A percentile compares a stretch with the other conserved stretches of the same genome.
Evolutionary conservation across 1,139 yeast genomes (phyloP).

Genomic region (Pichia sp.): DNA sequence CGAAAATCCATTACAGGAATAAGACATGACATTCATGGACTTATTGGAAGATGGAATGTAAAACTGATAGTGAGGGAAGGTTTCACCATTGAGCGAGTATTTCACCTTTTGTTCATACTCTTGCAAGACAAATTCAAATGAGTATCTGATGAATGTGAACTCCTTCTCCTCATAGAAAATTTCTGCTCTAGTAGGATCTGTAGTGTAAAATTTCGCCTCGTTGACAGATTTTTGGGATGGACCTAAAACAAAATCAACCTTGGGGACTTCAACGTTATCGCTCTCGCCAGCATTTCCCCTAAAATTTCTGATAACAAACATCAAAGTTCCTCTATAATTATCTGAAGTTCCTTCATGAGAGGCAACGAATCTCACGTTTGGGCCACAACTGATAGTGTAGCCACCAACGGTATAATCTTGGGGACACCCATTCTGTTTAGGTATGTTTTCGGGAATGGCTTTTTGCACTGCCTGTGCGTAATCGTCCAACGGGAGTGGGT

Average conservation of each 20-base stretch:
- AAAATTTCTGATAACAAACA: slow-evolving; percentile 44
- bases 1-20: slow-evolving; percentile 93
- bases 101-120: slow-evolving; percentile 51
- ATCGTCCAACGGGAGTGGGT: slow-evolving; percentile 20
- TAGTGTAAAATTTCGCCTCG: neutral
- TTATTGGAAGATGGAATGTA: slow-evolving; percentile 50
- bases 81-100: slow-evolving; percentile 46
- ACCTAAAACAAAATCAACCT: slow-evolving; percentile 7
- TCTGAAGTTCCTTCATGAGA: slow-evolving; percentile 40
- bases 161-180: slow-evolving; percentile 41
- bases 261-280: slow-evolving; percentile 19
- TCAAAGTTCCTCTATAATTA: slow-evolving; percentile 57
- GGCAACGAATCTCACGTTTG: slow-evolving; percentile 61
- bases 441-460: slow-evolving; percentile 16
- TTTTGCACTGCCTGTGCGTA: slow-evolving; percentile 16
- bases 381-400: slow-evolving; percentile 66
- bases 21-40: slow-evolving; percentile 74
- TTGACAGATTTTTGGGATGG: slow-evolving; percentile 1
- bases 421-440: slow-evolving; percentile 17
- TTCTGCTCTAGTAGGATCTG: slow-evolving; percentile 11
- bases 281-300: neutral
- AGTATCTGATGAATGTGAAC: slow-evolving; percentile 57
- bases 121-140: slow-evolving; percentile 40
- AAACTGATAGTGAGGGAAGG: slow-evolving; percentile 35
- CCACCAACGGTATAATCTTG: slow-evolving; percentile 20